These are phyloP conservation scores for Vigna unguiculata DNA, from an alignment of 306 rosid species.

Conservation along the genomic window DNA sequence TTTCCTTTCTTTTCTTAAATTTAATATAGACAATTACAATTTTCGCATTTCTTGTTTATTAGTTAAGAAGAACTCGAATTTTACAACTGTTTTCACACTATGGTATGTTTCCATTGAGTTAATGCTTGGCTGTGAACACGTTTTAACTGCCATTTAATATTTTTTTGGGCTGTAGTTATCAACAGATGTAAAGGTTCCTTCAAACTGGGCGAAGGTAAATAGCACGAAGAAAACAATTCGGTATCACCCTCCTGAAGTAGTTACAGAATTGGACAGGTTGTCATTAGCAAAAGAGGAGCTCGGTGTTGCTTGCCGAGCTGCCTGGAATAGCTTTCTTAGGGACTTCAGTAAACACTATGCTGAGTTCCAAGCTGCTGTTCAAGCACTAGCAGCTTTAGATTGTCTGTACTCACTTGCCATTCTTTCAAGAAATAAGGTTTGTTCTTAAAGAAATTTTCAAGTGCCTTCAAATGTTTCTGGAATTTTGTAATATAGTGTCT, in stretches of 20 bases:
- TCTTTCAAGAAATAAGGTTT: slow-evolving; percentile 91
- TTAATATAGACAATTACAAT: neutral
- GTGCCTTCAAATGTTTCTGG: slow-evolving; percentile 34
- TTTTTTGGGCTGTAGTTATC: slow-evolving; percentile 66
- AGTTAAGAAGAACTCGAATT: slow-evolving; percentile 31
- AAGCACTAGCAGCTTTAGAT: slow-evolving; percentile 90
- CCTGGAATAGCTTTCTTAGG: slow-evolving; percentile 85
- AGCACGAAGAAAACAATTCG: slow-evolving; percentile 89
- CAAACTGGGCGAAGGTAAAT: slow-evolving; percentile 83
- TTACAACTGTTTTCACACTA: slow-evolving; percentile 34
- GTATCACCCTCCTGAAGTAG: slow-evolving; percentile 94
- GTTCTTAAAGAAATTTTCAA: slow-evolving; percentile 36
- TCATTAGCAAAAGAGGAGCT: slow-evolving; percentile 85
- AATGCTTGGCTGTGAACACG: slow-evolving; percentile 32
- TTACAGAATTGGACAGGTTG: slow-evolving; percentile 73
- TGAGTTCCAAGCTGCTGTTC: slow-evolving; percentile 85
- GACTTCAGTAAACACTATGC: slow-evolving; percentile 72
- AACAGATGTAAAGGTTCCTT: slow-evolving; percentile 78
- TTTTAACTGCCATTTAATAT: slow-evolving; percentile 33
- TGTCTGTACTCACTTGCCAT: slow-evolving; percentile 90
- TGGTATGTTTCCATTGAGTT: slow-evolving; percentile 24
- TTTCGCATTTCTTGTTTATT: slow-evolving; percentile 30
- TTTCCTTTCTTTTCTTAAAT: slow-evolving; percentile 27
- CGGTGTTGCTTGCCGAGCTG: slow-evolving; percentile 67
- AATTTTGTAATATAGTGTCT: slow-evolving; percentile 29